A percentile compares a stretch with the other conserved stretches of the same genome.
Evolutionary conservation across 179 eudicot genomes (phyloP).

Genomic region (Spergularia azorica): DNA sequence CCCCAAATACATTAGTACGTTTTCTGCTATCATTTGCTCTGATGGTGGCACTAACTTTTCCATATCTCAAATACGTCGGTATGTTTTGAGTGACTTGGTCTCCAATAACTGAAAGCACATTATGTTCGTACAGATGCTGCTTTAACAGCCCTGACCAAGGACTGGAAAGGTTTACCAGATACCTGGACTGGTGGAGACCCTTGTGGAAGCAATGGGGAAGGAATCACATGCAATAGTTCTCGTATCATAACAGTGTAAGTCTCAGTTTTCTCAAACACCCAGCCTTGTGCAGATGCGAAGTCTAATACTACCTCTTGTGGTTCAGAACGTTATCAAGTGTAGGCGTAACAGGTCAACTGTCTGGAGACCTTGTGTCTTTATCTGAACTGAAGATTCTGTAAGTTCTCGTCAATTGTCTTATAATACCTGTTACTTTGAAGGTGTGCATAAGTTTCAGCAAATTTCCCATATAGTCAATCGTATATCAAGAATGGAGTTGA

Average conservation of each 20-base stretch:
- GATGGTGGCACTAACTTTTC: constrained; percentile 7
- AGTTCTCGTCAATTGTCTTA: constrained; percentile 9
- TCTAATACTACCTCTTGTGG: constrained; percentile 1
- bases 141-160: constrained; percentile 24
- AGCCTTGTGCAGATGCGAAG: background rate
- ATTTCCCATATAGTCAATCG: no score
- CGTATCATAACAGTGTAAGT: constrained; percentile 38
- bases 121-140: constrained; percentile 32
- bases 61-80: background rate
- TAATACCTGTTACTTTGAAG: background rate
- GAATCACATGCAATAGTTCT: constrained; percentile 32
- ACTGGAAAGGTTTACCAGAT: constrained; percentile 33
- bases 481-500: background rate
- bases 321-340: constrained; percentile 43
- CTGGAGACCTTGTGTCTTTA: constrained; percentile 37
- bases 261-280: background rate
- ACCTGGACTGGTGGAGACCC: constrained; percentile 45
- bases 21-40: background rate
- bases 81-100: background rate
- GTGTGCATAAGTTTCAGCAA: background rate
- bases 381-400: constrained; percentile 40
- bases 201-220: constrained; percentile 45
- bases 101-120: background rate
- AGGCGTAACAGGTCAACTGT: constrained; percentile 36
- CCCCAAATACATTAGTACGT: background rate